phyloP scores from a whole-genome alignment of 2,329 filamentous ascomycete genomes.

The Penicillium expansum region DNA sequence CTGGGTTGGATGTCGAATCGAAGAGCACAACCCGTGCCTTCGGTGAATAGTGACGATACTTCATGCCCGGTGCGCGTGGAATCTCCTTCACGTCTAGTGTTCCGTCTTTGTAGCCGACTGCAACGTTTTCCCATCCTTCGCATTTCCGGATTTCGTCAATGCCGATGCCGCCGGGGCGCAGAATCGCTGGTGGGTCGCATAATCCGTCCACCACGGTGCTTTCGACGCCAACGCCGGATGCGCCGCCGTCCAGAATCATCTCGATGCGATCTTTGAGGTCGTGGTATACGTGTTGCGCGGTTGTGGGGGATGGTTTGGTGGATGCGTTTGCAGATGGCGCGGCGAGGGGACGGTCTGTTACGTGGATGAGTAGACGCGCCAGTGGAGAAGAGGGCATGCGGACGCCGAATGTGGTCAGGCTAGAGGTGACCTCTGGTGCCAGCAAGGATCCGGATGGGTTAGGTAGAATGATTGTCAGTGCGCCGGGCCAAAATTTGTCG shows the following conservation, averaged over 20 bases:
- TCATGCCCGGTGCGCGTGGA: constrained; percentile 93
- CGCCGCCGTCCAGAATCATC: constrained; percentile 83
- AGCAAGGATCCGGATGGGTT: constrained; percentile 68
- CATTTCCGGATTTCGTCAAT: constrained; percentile 73
- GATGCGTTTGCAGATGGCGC: constrained; percentile 93
- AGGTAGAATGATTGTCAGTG: constrained; percentile 83
- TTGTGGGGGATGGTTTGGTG: constrained; percentile 87
- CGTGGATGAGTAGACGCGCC: constrained; percentile 81
- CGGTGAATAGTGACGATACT: constrained; percentile 97
- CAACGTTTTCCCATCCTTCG: constrained; percentile 76
- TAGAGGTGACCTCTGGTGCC: constrained; percentile 89
- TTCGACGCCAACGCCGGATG: constrained; percentile 86
- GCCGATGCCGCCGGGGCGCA: constrained; percentile 83
- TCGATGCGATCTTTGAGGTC: constrained; percentile 81
- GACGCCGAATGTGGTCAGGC: constrained; percentile 78
- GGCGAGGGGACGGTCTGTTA: constrained; percentile 75
- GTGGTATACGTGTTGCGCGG: constrained; percentile 81
- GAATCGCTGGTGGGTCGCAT: constrained; percentile 72
- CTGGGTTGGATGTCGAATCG: constrained; percentile 53
- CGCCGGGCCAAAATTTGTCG: constrained; percentile 86
- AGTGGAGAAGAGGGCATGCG: constrained; percentile 83
- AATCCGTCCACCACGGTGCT: constrained; percentile 95
- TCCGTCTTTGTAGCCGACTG: constrained; percentile 74
- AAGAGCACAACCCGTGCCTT: constrained; percentile 82
- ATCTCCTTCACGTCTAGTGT: constrained; percentile 62